Conservation (phyloP, 805 yeast species). For the Yamadazyma phyllophila region DNA sequence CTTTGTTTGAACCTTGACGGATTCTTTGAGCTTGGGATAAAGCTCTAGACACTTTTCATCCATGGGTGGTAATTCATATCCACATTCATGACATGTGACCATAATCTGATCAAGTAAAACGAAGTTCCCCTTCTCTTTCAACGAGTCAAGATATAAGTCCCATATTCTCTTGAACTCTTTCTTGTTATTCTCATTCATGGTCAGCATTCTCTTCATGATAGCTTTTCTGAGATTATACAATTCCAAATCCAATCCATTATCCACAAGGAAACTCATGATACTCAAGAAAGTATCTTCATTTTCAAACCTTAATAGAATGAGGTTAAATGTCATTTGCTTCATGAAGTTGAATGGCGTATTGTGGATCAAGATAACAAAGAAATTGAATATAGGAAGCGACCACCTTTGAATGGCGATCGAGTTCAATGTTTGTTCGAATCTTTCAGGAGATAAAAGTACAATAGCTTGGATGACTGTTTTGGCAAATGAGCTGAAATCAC, state of each 20-base stretch:
- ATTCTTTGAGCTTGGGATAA: constrained; percentile 1
- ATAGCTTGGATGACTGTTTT: constrained; percentile 33
- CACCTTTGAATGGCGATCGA: constrained; percentile 25
- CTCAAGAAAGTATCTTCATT: constrained; percentile 17
- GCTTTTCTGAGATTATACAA: constrained; percentile 13
- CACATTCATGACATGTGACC: constrained; percentile 3
- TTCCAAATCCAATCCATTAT: constrained; percentile 25
- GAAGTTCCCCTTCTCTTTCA: constrained; percentile 1
- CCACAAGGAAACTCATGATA: constrained; percentile 23
- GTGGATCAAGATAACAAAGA: constrained; percentile 31
- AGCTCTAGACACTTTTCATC: neutral
- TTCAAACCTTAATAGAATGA: constrained; percentile 19
- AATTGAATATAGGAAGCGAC: constrained; percentile 30
- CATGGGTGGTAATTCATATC: neutral
- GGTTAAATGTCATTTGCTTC: constrained; percentile 22
- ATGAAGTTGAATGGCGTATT: constrained; percentile 33
- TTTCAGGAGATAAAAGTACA: constrained; percentile 22
- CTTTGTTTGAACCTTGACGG: neutral
- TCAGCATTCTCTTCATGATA: constrained; percentile 5
- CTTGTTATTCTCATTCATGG: neutral
- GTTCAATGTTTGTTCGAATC: constrained; percentile 20
- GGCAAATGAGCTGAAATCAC: constrained; percentile 25
- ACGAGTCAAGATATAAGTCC: constrained; percentile 4
- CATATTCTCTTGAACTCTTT: constrained; percentile 8
- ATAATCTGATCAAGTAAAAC: constrained; percentile 8